Conservation (phyloP, 169 alveolate species). For the Theileria sp. region DNA sequence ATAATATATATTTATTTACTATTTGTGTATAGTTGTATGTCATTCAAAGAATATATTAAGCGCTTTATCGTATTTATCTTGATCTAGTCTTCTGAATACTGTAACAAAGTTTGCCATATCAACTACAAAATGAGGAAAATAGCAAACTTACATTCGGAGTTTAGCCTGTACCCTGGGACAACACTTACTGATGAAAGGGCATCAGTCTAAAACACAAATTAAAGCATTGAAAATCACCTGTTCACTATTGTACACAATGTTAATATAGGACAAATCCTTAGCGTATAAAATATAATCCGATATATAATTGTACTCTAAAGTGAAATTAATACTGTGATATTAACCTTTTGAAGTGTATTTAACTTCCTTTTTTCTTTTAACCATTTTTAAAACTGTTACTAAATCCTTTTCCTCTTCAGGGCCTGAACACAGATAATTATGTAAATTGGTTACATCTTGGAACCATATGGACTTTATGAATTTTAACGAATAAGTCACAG, state of each 20-base stretch:
- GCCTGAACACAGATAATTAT: neutral
- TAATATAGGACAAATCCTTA: conserved; percentile 41
- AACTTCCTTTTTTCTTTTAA: conserved; percentile 35
- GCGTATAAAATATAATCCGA: conserved; percentile 64
- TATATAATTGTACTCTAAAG: conserved; percentile 36
- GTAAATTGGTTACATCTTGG: conserved; percentile 19
- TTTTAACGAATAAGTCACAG: conserved; percentile 30
- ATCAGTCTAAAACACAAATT: conserved; percentile 6
- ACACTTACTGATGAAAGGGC: conserved; percentile 17
- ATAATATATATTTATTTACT: neutral
- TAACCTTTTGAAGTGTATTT: conserved; percentile 31
- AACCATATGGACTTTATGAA: conserved; percentile 47
- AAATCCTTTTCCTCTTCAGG: conserved; percentile 35
- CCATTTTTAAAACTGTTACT: conserved; percentile 16
- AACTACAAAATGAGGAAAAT: neutral
- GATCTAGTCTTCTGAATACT: conserved; percentile 41
- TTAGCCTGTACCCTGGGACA: conserved; percentile 35
- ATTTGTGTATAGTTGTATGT: neutral
- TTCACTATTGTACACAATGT: conserved; percentile 7
- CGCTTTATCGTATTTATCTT: conserved; percentile 24
- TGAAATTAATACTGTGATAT: neutral
- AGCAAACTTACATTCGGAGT: conserved; percentile 34
- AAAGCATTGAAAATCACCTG: neutral
- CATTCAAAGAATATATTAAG: conserved; percentile 52
- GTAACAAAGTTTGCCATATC: conserved; percentile 36